A percentile compares a stretch with the other conserved stretches of the same genome.
Evolutionary conservation across 805 yeast genomes (phyloP).

Genomic region (Candida caryicola): DNA sequence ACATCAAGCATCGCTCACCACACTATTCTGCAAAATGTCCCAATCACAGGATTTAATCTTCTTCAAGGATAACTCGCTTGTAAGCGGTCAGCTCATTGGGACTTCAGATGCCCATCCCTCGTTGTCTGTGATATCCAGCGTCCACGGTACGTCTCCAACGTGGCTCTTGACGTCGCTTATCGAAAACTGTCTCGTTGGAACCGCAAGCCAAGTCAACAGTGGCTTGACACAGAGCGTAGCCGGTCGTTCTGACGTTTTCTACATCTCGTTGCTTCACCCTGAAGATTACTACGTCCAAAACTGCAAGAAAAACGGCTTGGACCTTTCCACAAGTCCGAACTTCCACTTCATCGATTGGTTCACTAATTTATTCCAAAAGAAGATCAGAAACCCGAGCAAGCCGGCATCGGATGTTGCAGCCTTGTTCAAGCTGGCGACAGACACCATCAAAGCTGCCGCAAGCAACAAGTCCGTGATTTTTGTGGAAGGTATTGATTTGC

Average conservation of each 20-base stretch:
- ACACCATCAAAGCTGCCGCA: conserved; percentile 7
- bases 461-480: conserved; percentile 27
- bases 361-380: conserved; percentile 41
- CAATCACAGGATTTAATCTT: conserved; percentile 53
- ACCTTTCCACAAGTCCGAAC: conserved; percentile 19
- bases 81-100: conserved; percentile 24
- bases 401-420: conserved; percentile 12
- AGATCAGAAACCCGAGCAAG: conserved; percentile 21
- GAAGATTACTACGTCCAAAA: conserved; percentile 32
- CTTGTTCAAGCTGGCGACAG: conserved; percentile 18
- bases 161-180: conserved; percentile 61
- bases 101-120: conserved; percentile 12
- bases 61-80: conserved; percentile 49
- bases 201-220: conserved; percentile 39
- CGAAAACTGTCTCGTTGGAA: conserved; percentile 50
- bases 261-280: conserved; percentile 35
- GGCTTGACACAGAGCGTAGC: conserved; percentile 20
- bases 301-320: conserved; percentile 41
- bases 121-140: conserved; percentile 30
- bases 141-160: conserved; percentile 54
- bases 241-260: conserved; percentile 28
- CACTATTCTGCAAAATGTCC: conserved; percentile 1
- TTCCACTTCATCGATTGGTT: conserved; percentile 47
- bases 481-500: conserved; percentile 47
- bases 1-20: background rate